Base-by-base conservation (phyloP, 192 early-diverging fungal species). In the Lunasporangiospora selenospora region DNA sequence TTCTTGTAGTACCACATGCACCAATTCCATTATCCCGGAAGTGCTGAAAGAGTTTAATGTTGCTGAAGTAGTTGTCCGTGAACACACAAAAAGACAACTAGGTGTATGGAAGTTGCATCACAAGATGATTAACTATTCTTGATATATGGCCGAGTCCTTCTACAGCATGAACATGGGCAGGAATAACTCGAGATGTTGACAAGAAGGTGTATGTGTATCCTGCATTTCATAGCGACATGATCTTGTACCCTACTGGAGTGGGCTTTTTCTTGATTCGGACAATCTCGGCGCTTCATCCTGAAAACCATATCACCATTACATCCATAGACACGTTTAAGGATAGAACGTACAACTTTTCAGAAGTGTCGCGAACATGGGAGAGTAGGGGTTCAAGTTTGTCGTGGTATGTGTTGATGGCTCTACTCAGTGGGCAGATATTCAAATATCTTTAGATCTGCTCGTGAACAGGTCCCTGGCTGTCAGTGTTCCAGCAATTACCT, bases 1-100 rank as follows among this genome's bases (percentile, higher is more conserved):
- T 39, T 23, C 53, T 24, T 24, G 41, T 16, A 39, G 36, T 55
- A 1, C 53, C 36, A 39, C 59, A 62, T 6, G 32, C 31, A 3
- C 59, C 32, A 51, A 36, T 32, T 6, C 59, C 44, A 31, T 62
- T 53, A 26, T 53, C n/a, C 11, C 30, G 26, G 21, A 61, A 16
- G 50, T 32, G 50, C 16, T 29, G 12, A 37, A 54, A 62, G 19
- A 62, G 31, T 23, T 11, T 8, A 16, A 62, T 62, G 21, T n/a
- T 38, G 32, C 46, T 50, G 50, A 62, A 62, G 33, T 54, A 51
- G 37, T 62, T 62, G 34, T 62, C 32, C 44, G 50, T 62, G 38
- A 26, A 49, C 19, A 36, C 26, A 27, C 39, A 37, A 21, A 52
- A 62, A 16, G 46, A 16, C 31, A 37, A 5, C n/a, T n/a, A n/a